Conservation (phyloP, 2,329 filamentous ascomycete genomes). For the Xylaria sp. region DNA sequence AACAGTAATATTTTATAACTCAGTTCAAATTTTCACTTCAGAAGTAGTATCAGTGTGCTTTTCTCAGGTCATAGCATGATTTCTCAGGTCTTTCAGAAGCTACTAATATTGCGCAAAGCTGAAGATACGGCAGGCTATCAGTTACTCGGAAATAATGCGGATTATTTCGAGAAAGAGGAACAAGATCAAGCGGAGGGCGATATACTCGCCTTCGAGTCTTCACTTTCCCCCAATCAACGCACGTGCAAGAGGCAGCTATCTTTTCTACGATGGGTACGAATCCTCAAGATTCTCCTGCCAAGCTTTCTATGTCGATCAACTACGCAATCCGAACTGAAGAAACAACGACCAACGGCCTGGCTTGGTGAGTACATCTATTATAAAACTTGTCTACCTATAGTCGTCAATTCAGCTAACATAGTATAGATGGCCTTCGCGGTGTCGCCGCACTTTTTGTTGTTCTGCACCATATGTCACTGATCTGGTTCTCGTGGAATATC, state of each 20-base stretch:
- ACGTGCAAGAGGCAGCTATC: neutral
- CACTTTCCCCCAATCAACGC: neutral
- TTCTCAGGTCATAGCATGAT: neutral
- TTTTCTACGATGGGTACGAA: conserved; percentile 2
- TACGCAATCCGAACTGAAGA: neutral
- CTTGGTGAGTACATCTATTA: conserved; percentile 29
- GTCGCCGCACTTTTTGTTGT: conserved; percentile 63
- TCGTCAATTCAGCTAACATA: neutral
- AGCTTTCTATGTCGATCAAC: conserved; percentile 28
- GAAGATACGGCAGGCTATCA: conserved; percentile 12
- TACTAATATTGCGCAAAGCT: neutral
- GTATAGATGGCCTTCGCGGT: conserved; percentile 57
- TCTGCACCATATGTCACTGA: conserved; percentile 49
- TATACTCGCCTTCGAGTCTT: neutral
- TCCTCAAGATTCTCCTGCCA: conserved; percentile 27
- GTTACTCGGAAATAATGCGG: conserved; percentile 9
- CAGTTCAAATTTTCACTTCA: neutral
- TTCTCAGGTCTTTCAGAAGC: neutral
- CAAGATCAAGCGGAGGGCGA: conserved; percentile 14
- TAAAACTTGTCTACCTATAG: neutral
- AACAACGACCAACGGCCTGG: conserved; percentile 38
- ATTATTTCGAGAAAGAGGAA: conserved; percentile 22
- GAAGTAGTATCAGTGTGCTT: neutral
- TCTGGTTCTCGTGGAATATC: conserved; percentile 40
- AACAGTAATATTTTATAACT: neutral